Conservation (phyloP, 495 filamentous ascomycete genomes). For the Annulohypoxylon stygium region DNA sequence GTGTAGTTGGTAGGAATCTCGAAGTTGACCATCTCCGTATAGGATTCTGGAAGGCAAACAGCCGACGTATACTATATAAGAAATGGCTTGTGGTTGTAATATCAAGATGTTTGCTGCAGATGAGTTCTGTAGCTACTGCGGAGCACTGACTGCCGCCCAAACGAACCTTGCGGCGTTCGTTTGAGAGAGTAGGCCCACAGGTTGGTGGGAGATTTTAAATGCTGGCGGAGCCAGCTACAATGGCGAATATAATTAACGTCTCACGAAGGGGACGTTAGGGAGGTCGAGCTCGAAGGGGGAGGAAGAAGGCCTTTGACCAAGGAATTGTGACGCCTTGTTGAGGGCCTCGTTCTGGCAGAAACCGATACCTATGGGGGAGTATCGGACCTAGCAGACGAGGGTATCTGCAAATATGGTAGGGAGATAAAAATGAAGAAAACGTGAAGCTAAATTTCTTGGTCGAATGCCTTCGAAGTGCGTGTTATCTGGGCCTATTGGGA, state of each 20-base stretch:
- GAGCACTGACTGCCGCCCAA: conserved; percentile 83
- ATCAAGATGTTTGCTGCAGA: conserved; percentile 43
- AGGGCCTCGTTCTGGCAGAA: conserved; percentile 78
- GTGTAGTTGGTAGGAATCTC: conserved; percentile 84
- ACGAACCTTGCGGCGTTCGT: conserved; percentile 89
- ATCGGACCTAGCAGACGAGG: conserved; percentile 94
- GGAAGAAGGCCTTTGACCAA: conserved; percentile 82
- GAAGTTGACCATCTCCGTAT: conserved; percentile 82
- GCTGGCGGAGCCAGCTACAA: conserved; percentile 72
- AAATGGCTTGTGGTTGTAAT: conserved; percentile 29
- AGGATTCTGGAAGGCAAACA: conserved; percentile 38
- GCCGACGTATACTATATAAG: conserved; percentile 9
- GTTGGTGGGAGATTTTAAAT: conserved; percentile 62
- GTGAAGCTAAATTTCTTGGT: conserved; percentile 24
- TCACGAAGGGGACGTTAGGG: conserved; percentile 80
- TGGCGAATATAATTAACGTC: conserved; percentile 62
- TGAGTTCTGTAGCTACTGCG: conserved; percentile 62
- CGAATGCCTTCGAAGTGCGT: conserved; percentile 57
- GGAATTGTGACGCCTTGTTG: conserved; percentile 84
- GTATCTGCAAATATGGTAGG: conserved; percentile 68
- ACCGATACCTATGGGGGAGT: conserved; percentile 87
- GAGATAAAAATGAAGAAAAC: conserved; percentile 10
- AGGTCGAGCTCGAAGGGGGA: conserved; percentile 84
- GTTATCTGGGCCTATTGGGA: conserved; percentile 87
- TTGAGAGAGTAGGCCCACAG: conserved; percentile 97